Base-by-base conservation (phyloP, 2,329 filamentous ascomycete genomes). In the Magnaporthiopsis rhizophila region DNA sequence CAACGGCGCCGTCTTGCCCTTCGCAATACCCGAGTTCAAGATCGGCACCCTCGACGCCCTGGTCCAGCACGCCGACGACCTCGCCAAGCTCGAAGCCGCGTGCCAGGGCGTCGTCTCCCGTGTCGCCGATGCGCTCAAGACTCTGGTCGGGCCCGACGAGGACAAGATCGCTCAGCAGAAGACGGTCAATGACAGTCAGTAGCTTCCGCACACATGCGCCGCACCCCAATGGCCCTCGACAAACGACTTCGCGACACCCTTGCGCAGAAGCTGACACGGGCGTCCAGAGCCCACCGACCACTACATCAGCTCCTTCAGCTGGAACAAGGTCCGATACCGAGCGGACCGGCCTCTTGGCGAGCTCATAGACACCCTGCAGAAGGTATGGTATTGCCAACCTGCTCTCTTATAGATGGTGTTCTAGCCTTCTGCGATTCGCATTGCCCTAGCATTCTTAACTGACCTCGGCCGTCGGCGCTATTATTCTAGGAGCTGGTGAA, bases 261-360 rank as follows among this genome's bases (percentile, higher is more conserved):
- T n/a, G n/a, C 18, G 62, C 58, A 53, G 45, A 53, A 21, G n/a
- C 45, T 53, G 45, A 53, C 45, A 53, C 30, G 18, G 13, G 34
- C 36, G 66, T 65, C 50, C 74, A 98, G 94, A 96, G 77, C 93
- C 95, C n/a, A 92, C 94, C 66, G 94, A 97, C 71, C 89, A 94
- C 74, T 99, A 98, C 74, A 81, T 99, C 59, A 86, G 88, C 73
- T 88, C 85, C 64, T 99, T 98, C 77, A 85, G 86, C 69, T 99
- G 95, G 95, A 98, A 98, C 80, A 97, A 95, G 78, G 91, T 96
- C 78, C 95, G 97, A 75, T 99, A 98, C 77, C 88, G 95, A 71
- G 89, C 91, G 67, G 95, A 99, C 77, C 96, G 94, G 75, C 86
- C 94, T 62, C 85, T 99, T 66, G 84, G 87, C 64, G 94, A 98